Evolutionary conservation across 495 filamentous ascomycete genomes (phyloP).

Genomic region (Neurospora tetraspora): DNA sequence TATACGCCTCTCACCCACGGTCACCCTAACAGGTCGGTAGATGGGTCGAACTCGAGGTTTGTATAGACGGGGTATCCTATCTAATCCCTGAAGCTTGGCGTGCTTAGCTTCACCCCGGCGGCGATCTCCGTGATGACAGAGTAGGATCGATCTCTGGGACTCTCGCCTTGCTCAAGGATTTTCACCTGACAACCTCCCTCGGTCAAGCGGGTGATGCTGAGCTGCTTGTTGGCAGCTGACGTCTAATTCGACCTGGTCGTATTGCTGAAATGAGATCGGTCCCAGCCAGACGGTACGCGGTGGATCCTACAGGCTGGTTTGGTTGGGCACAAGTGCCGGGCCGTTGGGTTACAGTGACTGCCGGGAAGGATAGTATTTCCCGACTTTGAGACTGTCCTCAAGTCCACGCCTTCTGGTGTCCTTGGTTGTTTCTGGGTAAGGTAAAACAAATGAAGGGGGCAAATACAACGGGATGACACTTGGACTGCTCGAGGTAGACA

Average conservation of each 20-base stretch:
- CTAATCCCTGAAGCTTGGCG: background rate
- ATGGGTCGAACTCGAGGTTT: background rate
- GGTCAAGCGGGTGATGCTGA: background rate
- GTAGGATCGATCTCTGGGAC: background rate
- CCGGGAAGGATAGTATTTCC: background rate
- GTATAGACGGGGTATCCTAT: background rate
- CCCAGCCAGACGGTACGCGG: background rate
- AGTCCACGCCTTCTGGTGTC: background rate
- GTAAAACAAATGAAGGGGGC: background rate
- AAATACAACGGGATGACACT: background rate
- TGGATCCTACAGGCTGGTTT: background rate
- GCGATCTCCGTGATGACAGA: background rate
- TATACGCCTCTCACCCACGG: background rate
- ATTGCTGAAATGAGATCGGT: background rate
- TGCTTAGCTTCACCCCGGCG: background rate
- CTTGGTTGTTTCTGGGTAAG: background rate
- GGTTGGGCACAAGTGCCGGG: background rate
- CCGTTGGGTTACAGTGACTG: background rate
- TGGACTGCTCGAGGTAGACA: background rate
- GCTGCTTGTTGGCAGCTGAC: background rate
- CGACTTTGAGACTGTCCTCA: background rate
- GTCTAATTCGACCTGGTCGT: background rate
- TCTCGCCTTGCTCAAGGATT: background rate
- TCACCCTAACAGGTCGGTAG: background rate
- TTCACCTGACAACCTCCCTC: background rate